phyloP scores from a whole-genome alignment of 441 rosid species.

The Breynia disticha region DNA sequence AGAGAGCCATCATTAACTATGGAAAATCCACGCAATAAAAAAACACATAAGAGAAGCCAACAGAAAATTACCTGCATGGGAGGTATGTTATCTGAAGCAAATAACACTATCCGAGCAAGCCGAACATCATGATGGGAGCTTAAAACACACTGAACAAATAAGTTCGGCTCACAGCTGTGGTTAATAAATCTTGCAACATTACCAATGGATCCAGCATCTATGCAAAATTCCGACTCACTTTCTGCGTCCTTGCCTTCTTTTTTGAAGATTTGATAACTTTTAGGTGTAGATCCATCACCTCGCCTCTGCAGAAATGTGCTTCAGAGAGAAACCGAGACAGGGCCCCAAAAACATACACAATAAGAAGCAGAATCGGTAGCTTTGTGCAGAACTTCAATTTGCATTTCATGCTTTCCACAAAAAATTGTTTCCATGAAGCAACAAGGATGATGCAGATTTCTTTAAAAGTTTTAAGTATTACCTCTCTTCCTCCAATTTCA shows the following conservation, averaged over 20 bases:
- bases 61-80: constrained; percentile 61
- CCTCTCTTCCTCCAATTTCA: constrained; percentile 81
- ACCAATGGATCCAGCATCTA: constrained; percentile 77
- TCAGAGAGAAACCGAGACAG: too few species aligned
- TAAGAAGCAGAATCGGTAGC: too few species aligned
- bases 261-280: too few species aligned
- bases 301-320: constrained; percentile 38
- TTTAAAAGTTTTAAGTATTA: constrained; percentile 9
- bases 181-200: constrained; percentile 84
- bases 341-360: too few species aligned
- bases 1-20: too few species aligned
- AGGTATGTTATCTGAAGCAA: constrained; percentile 91
- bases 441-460: neutral
- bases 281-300: constrained; percentile 18
- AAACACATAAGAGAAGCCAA: constrained; percentile 1
- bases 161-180: constrained; percentile 91
- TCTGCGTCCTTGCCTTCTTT: too few species aligned
- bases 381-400: too few species aligned
- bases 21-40: too few species aligned
- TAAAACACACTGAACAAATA: constrained; percentile 75
- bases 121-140: constrained; percentile 75
- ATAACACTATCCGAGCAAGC: constrained; percentile 79
- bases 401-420: too few species aligned
- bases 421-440: neutral
- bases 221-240: constrained; percentile 62